Base-by-base conservation (phyloP, 2,329 filamentous ascomycete species). In the Alternaria metachromatica region DNA sequence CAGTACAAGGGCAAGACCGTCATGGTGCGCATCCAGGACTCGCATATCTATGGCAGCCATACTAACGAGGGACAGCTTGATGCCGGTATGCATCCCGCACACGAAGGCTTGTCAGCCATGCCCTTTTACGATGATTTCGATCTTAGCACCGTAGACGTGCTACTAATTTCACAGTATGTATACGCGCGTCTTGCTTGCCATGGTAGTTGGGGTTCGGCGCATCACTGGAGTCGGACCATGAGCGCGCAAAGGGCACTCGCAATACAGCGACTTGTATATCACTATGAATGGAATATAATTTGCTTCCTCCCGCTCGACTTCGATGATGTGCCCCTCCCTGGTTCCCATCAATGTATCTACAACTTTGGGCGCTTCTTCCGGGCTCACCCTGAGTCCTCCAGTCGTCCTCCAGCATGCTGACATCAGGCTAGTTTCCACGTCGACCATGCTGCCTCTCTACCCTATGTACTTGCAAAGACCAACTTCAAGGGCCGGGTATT, bases 1-100 rank as follows among this genome's bases (percentile, higher is more conserved):
- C 94, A 98, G 77, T 99, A 99, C 87, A 99, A 98, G 83, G 96
- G 96, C 66, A 99, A 99, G 82, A 98, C 95, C 6, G 93, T 99
- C 71, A 99, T 99, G 96, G 94, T 96, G 84, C 72, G 88, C 79
- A 57, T 18, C 23, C 28, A 25, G 11, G 13, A 21, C 9, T 33
- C 46, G 20, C 28, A 61, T 44, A 15, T 21, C n/a, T 6, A 21
- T 13, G 12, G 18, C n/a, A 55, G 37, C 58, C 4, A 48, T 66
- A 68, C 74, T 80, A 65, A 80, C 63, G 20, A 55, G 20, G 50
- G 3, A 61, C 78, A 97, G 93, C 92, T 99, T 72, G 96, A 99
- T 83, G 96, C 96, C 55, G 96, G 96, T 55, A 95, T 97, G 83
- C 96, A 99, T 80, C 94, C 96, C 55, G 96, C 93, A 9, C 97